These are phyloP conservation scores for Neofusicoccum cordaticola DNA, from an alignment of 2,329 filamentous ascomycete genomes.

Conservation along the genomic window DNA sequence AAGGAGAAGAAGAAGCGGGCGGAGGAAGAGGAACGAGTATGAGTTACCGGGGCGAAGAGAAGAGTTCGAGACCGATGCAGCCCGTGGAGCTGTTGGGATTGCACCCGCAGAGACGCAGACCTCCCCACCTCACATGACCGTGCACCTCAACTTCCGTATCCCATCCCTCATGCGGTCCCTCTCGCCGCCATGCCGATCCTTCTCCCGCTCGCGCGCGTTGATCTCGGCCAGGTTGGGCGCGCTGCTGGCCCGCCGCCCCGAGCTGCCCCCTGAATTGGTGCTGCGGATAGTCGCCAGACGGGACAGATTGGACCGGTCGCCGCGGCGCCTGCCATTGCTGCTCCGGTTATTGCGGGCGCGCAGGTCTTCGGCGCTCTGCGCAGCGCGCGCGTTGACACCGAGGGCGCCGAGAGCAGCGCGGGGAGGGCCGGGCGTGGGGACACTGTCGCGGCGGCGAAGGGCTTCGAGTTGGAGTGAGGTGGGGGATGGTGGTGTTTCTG, in stretches of 20 bases:
- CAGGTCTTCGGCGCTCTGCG: conserved; percentile 13
- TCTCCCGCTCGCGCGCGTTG: not conserved
- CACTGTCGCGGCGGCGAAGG: conserved; percentile 4
- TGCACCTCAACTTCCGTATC: not conserved
- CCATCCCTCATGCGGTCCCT: not conserved
- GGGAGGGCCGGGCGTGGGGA: not conserved
- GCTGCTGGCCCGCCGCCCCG: not conserved
- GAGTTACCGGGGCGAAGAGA: not conserved
- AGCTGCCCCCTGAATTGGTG: not conserved
- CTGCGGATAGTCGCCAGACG: conserved; percentile 9
- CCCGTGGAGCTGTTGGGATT: too few species aligned
- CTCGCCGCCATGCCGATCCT: not conserved
- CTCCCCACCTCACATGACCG: not conserved
- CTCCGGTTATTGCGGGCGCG: not conserved
- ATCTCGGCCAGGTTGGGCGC: not conserved
- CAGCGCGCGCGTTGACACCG: not conserved
- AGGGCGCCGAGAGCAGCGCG: not conserved
- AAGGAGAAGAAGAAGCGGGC: not conserved
- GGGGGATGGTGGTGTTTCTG: not conserved
- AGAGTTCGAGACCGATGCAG: not conserved
- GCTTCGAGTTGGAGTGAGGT: not conserved
- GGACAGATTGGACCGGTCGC: not conserved
- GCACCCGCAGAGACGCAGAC: not conserved
- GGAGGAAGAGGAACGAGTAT: too few species aligned
- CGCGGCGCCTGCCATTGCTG: not conserved